Evolutionary conservation across 805 yeast species (phyloP).

Genomic region (Wickerhamiella azyma): DNA sequence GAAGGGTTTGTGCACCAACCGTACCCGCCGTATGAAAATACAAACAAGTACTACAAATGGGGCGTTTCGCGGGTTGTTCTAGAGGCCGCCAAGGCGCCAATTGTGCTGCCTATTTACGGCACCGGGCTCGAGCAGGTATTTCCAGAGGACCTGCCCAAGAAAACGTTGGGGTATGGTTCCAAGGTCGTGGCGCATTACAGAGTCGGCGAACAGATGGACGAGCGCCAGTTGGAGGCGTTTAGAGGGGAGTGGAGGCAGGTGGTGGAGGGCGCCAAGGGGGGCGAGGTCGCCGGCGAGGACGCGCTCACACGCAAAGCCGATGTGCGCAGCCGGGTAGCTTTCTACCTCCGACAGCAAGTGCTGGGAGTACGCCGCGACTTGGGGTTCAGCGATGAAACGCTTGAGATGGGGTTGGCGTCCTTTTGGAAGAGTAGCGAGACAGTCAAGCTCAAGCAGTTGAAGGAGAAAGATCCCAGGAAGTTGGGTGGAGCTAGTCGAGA

Average conservation of each 20-base stretch:
- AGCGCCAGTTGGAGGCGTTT: constrained; percentile 40
- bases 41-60: constrained; percentile 94
- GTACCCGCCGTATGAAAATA: constrained; percentile 61
- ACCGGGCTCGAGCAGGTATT: constrained; percentile 78
- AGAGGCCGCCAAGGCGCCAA: constrained; percentile 73
- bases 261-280: constrained; percentile 32
- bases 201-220: constrained; percentile 61
- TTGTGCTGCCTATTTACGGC: constrained; percentile 73
- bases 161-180: constrained; percentile 40
- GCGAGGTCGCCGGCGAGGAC: constrained; percentile 50
- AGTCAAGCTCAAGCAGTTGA: constrained; percentile 8
- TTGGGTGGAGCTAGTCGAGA: neutral
- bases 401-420: constrained; percentile 46
- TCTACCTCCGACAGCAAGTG: constrained; percentile 50
- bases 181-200: constrained; percentile 56
- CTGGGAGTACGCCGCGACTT: constrained; percentile 11
- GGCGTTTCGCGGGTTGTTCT: constrained; percentile 75
- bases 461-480: constrained; percentile 8
- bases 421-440: constrained; percentile 43
- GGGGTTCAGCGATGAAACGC: constrained; percentile 40
- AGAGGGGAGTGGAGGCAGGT: constrained; percentile 55
- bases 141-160: constrained; percentile 56
- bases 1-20: constrained; percentile 85
- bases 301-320: constrained; percentile 46
- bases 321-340: constrained; percentile 61